These are phyloP conservation scores for Haematococcus lacustris DNA, from an alignment of 139 green algal genomes.

Conservation along the genomic window DNA sequence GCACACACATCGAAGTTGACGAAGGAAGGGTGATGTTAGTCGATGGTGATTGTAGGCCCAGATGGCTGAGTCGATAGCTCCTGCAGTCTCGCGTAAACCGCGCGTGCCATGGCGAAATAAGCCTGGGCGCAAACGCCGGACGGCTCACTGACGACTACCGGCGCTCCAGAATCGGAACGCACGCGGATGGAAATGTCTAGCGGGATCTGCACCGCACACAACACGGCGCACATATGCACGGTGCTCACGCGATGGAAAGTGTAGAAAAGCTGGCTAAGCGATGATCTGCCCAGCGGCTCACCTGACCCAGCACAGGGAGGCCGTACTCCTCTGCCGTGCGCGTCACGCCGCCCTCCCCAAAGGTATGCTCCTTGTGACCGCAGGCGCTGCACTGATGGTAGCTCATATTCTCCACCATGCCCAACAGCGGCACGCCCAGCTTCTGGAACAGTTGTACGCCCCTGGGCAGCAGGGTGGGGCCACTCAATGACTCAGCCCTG, in stretches of 20 bases:
- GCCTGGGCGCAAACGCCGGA: slow-evolving; percentile 15
- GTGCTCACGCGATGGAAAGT: too few relatives aligned
- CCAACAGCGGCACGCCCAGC: slow-evolving; percentile 71
- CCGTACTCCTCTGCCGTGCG: slow-evolving; percentile 52
- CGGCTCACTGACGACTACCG: slow-evolving; percentile 50
- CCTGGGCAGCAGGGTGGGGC: slow-evolving; percentile 23
- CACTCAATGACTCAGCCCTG: too few relatives aligned
- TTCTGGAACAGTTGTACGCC: slow-evolving; percentile 79
- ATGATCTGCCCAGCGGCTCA: too few relatives aligned
- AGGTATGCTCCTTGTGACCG: slow-evolving; percentile 69
- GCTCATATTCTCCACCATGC: slow-evolving; percentile 89
- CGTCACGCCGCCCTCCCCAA: slow-evolving; percentile 71
- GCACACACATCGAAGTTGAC: too few relatives aligned
- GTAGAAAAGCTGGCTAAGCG: too few relatives aligned
- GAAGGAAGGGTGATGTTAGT: too few relatives aligned
- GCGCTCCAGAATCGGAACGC: slow-evolving; percentile 51
- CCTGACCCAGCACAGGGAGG: slow-evolving; percentile 74
- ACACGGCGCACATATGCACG: too few relatives aligned
- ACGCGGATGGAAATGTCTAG: slow-evolving; percentile 45
- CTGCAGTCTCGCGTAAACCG: too few relatives aligned
- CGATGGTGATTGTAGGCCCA: too few relatives aligned
- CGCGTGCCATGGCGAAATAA: too few relatives aligned
- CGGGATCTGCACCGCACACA: slow-evolving; percentile 55
- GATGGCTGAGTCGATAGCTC: too few relatives aligned
- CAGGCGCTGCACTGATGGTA: slow-evolving; percentile 65